Evolutionary conservation across 2,329 filamentous ascomycete genomes (phyloP).

Genomic region (Penicillium griseofulvum): DNA sequence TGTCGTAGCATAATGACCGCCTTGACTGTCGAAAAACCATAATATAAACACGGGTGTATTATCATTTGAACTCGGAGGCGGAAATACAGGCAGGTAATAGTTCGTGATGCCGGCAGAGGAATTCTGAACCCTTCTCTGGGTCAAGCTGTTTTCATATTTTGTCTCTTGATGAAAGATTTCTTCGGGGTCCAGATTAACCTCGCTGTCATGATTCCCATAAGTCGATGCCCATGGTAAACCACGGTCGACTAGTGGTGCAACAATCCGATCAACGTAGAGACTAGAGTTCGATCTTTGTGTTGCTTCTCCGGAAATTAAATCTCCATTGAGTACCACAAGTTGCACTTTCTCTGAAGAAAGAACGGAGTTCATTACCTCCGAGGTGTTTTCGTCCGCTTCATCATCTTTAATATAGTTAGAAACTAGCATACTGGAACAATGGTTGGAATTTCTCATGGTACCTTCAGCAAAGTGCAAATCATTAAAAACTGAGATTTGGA

Average conservation of each 20-base stretch:
- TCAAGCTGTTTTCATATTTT: conserved; percentile 39
- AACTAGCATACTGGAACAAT: conserved; percentile 36
- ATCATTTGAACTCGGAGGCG: conserved; percentile 39
- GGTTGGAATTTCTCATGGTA: conserved; percentile 45
- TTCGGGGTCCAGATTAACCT: conserved; percentile 55
- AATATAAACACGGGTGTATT: conserved; percentile 50
- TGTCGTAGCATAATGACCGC: conserved; percentile 54
- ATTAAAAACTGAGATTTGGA: conserved; percentile 60
- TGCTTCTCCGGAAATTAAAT: conserved; percentile 68
- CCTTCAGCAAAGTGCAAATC: conserved; percentile 72
- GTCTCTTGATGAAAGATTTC: conserved; percentile 44
- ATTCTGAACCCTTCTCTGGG: conserved; percentile 44
- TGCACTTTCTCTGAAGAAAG: conserved; percentile 57
- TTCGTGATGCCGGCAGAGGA: conserved; percentile 50
- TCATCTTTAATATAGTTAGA: conserved; percentile 11
- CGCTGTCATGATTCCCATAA: conserved; percentile 69
- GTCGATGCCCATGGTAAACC: conserved; percentile 63
- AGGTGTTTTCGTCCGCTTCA: conserved; percentile 55
- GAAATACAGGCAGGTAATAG: conserved; percentile 55
- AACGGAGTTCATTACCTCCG: conserved; percentile 57
- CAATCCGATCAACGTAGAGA: conserved; percentile 58
- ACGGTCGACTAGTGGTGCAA: conserved; percentile 56
- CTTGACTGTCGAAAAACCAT: conserved; percentile 71
- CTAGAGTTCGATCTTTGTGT: conserved; percentile 54
- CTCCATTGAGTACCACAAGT: conserved; percentile 68